These are phyloP conservation scores for Lactarius hatsudake DNA, from an alignment of 768 basidiomycete species.

Conservation along the genomic window DNA sequence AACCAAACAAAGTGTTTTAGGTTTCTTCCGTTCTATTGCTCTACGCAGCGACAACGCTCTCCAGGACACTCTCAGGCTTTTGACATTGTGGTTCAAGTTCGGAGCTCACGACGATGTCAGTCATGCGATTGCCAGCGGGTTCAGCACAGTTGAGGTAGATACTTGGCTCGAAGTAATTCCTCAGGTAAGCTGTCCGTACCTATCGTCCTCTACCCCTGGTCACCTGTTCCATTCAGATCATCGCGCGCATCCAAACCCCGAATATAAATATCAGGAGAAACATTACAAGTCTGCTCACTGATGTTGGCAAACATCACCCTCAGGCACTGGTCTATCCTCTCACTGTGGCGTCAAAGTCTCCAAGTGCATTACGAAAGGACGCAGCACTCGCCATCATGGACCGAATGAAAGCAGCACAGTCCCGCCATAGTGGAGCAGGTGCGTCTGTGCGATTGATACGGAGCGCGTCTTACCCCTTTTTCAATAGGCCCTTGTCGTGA, in stretches of 20 bases:
- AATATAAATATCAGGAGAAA: constrained; percentile 81
- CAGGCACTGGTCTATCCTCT: constrained; percentile 95
- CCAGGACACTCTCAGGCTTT: constrained; percentile 88
- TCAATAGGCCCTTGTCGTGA: constrained; percentile 75
- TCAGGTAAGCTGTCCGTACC: constrained; percentile 54
- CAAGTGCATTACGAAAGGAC: constrained; percentile 73
- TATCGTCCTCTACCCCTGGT: background rate
- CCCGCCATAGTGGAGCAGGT: constrained; percentile 84
- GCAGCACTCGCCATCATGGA: constrained; percentile 88
- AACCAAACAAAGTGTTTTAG: constrained; percentile 38
- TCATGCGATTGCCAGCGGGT: constrained; percentile 82
- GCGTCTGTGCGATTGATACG: constrained; percentile 16
- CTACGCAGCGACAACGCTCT: constrained; percentile 86
- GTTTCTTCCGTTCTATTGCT: constrained; percentile 94
- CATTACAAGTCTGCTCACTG: constrained; percentile 82
- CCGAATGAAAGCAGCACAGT: constrained; percentile 89
- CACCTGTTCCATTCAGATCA: constrained; percentile 60
- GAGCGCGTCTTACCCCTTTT: constrained; percentile 5
- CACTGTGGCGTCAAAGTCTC: constrained; percentile 96
- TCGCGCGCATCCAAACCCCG: constrained; percentile 96
- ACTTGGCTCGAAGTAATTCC: constrained; percentile 99
- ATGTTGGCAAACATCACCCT: constrained; percentile 95
- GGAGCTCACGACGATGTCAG: constrained; percentile 89
- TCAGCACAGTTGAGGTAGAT: constrained; percentile 87
- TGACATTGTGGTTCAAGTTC: constrained; percentile 98